Percentiles rank a stretch among this genome's conserved stretches.
These are phyloP conservation scores for Exserohilum rostratum DNA, from an alignment of 2,329 filamentous ascomycete species.

Conservation along the genomic window DNA sequence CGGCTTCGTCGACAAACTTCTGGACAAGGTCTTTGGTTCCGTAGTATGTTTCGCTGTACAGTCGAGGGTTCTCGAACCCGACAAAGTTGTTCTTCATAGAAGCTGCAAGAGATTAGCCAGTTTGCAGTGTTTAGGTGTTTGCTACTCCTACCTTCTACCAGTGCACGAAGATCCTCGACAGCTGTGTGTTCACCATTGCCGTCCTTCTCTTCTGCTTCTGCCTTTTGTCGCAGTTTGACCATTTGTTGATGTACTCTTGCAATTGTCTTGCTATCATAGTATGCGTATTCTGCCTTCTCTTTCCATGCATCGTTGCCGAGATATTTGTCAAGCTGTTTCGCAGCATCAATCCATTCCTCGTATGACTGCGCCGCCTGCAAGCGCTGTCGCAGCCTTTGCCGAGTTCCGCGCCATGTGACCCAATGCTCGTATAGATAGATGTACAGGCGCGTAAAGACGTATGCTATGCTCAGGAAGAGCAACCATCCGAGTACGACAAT, in stretches of 20 bases:
- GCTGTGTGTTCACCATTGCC: slow-evolving; percentile 52
- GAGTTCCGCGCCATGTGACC: slow-evolving; percentile 83
- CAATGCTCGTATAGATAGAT: slow-evolving; percentile 92
- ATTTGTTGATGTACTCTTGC: slow-evolving; percentile 78
- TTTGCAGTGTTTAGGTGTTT: background rate
- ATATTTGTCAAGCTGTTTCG: slow-evolving; percentile 78
- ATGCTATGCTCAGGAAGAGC: slow-evolving; percentile 71
- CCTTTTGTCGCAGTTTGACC: slow-evolving; percentile 62
- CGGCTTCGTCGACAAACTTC: slow-evolving; percentile 84
- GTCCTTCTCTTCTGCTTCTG: slow-evolving; percentile 61
- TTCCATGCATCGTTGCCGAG: slow-evolving; percentile 84
- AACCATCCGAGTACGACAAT: slow-evolving; percentile 83
- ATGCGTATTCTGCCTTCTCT: slow-evolving; percentile 71
- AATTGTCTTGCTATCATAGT: slow-evolving; percentile 90
- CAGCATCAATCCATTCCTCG: slow-evolving; percentile 80
- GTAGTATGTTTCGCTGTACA: slow-evolving; percentile 98
- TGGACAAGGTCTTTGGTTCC: slow-evolving; percentile 96
- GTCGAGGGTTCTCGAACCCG: slow-evolving; percentile 86
- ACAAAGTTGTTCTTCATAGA: slow-evolving; percentile 98
- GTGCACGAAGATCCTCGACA: slow-evolving; percentile 74
- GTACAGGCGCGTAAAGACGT: slow-evolving; percentile 83
- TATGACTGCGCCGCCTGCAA: slow-evolving; percentile 78
- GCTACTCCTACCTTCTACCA: slow-evolving; percentile 65
- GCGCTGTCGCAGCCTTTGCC: slow-evolving; percentile 72
- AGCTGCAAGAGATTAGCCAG: slow-evolving; percentile 49